Conservation (phyloP, 257 asterid species). For the Solanum etuberosum region DNA sequence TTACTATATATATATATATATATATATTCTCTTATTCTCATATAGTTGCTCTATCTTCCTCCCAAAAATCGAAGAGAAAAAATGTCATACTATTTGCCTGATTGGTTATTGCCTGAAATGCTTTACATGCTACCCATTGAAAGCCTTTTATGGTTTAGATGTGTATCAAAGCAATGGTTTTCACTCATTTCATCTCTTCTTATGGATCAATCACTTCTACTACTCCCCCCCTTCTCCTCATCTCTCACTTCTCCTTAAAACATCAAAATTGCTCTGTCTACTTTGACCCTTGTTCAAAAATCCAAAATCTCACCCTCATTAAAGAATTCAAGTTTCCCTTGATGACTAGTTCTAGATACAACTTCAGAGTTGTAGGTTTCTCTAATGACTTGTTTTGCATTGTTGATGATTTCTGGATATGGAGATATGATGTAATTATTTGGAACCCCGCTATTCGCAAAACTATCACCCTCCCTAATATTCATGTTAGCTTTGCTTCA, state of each 20-base stretch:
- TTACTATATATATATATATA: too few relatives aligned
- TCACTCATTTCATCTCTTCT: not conserved
- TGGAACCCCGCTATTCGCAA: constrained; percentile 1
- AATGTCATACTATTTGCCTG: not conserved
- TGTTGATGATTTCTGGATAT: not conserved
- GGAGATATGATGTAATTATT: not conserved
- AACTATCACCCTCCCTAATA: not conserved
- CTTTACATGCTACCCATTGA: not conserved
- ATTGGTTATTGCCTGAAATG: not conserved
- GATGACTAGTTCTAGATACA: not conserved
- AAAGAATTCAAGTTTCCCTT: constrained; percentile 5
- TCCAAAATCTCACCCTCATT: not conserved
- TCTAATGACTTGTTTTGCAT: constrained; percentile 8
- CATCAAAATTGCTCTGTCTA: not conserved
- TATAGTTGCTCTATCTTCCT: not conserved
- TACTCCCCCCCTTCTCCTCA: not conserved
- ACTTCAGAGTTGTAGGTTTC: constrained; percentile 4
- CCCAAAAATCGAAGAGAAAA: not conserved
- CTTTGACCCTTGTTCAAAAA: not conserved
- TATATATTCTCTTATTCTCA: not conserved
- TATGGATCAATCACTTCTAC: not conserved
- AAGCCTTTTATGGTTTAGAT: not conserved
- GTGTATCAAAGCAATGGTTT: not conserved
- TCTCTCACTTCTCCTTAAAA: not conserved
- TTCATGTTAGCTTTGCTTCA: not conserved